Evolutionary conservation across 148 eudicot genomes (phyloP).

Genomic region (Beta vulgaris): DNA sequence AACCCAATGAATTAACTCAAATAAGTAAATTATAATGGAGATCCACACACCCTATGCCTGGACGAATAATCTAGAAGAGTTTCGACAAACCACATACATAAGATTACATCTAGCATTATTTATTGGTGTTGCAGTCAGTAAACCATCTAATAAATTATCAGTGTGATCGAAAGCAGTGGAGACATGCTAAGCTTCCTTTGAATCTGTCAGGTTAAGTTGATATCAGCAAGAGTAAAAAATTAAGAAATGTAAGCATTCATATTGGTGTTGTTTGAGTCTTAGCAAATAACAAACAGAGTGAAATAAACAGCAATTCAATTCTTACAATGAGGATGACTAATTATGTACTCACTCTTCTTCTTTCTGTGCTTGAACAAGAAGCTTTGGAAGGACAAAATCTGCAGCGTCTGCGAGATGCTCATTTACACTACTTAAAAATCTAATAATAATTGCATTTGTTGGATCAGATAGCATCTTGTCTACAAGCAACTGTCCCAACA

Average conservation of each 20-base stretch:
- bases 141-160: not conserved
- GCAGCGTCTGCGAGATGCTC: constrained; percentile 60
- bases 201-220: not conserved
- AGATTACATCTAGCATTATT: not conserved
- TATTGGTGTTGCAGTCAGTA: not conserved
- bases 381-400: constrained; percentile 49
- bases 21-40: not conserved
- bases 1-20: not conserved
- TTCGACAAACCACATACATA: not conserved
- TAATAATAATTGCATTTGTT: constrained; percentile 69
- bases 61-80: not conserved
- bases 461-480: constrained; percentile 78
- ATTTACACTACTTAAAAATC: constrained; percentile 60
- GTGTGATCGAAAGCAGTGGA: not conserved
- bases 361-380: constrained; percentile 41
- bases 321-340: constrained; percentile 5
- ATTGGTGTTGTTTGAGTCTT: not conserved
- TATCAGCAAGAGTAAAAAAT: not conserved
- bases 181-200: not conserved
- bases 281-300: not conserved
- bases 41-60: not conserved
- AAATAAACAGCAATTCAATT: not conserved
- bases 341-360: constrained; percentile 46
- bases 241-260: not conserved
- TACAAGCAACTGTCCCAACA: constrained; percentile 52